phyloP scores from a whole-genome alignment of 148 eudicot genomes.

The Tetragonia tetragonoides region DNA sequence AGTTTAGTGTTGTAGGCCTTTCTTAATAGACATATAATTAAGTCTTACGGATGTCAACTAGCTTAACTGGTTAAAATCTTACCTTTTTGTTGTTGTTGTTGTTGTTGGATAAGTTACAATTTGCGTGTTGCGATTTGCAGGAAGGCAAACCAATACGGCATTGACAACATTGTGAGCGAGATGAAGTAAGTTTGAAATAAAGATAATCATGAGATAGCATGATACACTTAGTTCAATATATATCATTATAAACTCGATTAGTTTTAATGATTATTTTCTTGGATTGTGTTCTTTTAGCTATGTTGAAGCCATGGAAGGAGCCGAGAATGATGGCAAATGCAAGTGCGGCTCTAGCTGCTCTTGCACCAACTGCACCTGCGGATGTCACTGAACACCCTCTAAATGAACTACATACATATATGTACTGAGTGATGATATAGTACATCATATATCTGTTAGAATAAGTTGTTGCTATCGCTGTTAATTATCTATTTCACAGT shows the following conservation, averaged over 20 bases:
- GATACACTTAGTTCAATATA: too few species aligned
- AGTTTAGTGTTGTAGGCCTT: background rate
- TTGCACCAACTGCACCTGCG: constrained; percentile 56
- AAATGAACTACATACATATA: too few species aligned
- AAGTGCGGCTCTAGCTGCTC: constrained; percentile 57
- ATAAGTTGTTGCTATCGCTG: background rate
- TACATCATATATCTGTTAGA: background rate
- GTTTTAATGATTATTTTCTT: too few species aligned
- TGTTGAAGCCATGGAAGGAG: constrained; percentile 33
- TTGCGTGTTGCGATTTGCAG: constrained; percentile 32
- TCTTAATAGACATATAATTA: too few species aligned
- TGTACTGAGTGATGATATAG: too few species aligned
- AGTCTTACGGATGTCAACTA: too few species aligned
- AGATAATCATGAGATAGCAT: too few species aligned
- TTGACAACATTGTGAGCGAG: constrained; percentile 39
- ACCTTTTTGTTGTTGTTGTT: too few species aligned
- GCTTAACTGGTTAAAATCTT: too few species aligned
- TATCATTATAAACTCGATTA: too few species aligned
- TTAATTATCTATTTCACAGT: too few species aligned
- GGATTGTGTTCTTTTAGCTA: constrained; percentile 32
- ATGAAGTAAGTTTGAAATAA: constrained; percentile 20
- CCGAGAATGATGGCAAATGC: constrained; percentile 67
- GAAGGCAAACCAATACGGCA: constrained; percentile 43
- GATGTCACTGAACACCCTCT: background rate
- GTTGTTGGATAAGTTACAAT: too few species aligned